Evolutionary conservation across 305 asterid genomes (phyloP), one percentile per base, ranked within the genome.

Genomic region (Fraxinus greggii): DNA sequence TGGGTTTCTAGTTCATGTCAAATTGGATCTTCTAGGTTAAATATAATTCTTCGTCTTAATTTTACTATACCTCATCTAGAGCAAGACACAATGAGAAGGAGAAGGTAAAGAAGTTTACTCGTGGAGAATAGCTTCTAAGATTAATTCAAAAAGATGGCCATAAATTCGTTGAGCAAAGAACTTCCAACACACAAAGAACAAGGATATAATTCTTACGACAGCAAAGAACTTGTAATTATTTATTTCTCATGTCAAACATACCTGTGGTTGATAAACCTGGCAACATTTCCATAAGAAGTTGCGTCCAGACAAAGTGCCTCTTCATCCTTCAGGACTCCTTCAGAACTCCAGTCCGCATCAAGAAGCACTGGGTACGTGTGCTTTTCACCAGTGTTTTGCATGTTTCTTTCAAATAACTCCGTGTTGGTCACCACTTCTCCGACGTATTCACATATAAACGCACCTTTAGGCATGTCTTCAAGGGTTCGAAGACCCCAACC

Each of bases 401-500:
- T 33, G 72, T 82, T 81, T 56, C 92, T 86, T 54, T 86, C 89
- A 73, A 51, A 82, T 78, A 85, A 75, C 83, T 91, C 91, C 3
- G 67, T 79, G 74, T 51, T 79, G 76, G 94, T 91, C 82, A 91
- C 86, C 38, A 89, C 88, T 81, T 91, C 92, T 54, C 92, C 92
- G 4, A 86, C 89, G 38, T 87, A 91, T 80, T 91, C 93, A 74
- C 94, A 91, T n/a, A 91, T 74, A 84, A 91, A 89, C 32, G 90
- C 85, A 75, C 92, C 92, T 87, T 86, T 87, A 33, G 91, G 89
- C 80, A 89, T 45, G 78, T 87, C 88, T 81, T 89, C 92, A n/a
- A 91, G 90, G 35, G 92, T 76, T 78, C 91, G 85, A 80, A 89
- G 84, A 19, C 92, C 94, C 93, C 92, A 89, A 56, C 93, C 94